Evolutionary conservation across 768 basidiomycete genomes (phyloP).

Genomic region (Trametes cubensis): DNA sequence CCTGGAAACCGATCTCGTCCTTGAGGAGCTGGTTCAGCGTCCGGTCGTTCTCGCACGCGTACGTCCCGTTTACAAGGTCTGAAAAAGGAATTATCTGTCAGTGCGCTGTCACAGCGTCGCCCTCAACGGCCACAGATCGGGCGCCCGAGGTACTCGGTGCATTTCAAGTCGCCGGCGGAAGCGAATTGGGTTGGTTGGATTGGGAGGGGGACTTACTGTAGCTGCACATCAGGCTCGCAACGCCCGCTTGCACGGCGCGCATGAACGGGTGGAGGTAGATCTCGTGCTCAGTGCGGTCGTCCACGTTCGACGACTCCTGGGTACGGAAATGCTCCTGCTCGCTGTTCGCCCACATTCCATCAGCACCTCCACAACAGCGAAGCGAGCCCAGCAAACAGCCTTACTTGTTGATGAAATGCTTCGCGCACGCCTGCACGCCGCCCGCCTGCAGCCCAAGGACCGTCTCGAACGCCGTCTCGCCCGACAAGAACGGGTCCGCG

Average conservation of each 20-base stretch:
- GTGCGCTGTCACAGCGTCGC: not conserved
- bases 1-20: constrained; percentile 75
- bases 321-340: constrained; percentile 71
- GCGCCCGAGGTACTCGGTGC: too few species aligned
- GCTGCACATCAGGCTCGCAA: constrained; percentile 74
- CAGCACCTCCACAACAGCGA: not conserved
- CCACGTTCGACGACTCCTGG: constrained; percentile 62
- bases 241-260: constrained; percentile 73
- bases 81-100: not conserved
- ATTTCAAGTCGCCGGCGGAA: too few species aligned
- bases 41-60: constrained; percentile 75
- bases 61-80: constrained; percentile 72
- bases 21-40: constrained; percentile 76
- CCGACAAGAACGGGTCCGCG: constrained; percentile 84
- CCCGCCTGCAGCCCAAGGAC: constrained; percentile 76
- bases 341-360: constrained; percentile 35
- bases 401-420: constrained; percentile 79
- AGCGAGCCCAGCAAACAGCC: constrained; percentile 25
- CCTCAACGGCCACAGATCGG: too few species aligned
- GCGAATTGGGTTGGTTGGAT: not conserved
- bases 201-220: constrained; percentile 51
- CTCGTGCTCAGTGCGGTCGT: constrained; percentile 80
- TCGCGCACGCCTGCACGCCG: constrained; percentile 87
- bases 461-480: constrained; percentile 79
- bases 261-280: constrained; percentile 73